Evolutionary conservation across 768 basidiomycete species (phyloP).

Genomic region (Astraeus odoratus): DNA sequence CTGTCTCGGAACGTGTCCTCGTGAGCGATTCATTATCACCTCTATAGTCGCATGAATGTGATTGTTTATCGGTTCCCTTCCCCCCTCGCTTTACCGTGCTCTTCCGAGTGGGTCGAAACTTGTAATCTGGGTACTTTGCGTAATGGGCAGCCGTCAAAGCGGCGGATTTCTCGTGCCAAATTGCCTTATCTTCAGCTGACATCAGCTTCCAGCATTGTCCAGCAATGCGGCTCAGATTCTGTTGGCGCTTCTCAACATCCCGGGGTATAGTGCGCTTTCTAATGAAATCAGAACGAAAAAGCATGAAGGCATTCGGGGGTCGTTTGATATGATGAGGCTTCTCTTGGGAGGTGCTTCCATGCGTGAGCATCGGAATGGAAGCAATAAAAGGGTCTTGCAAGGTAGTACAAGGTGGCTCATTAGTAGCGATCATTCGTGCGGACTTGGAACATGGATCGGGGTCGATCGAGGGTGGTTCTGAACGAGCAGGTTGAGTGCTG

Average conservation of each 20-base stretch:
- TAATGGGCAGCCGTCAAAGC: conserved; percentile 21
- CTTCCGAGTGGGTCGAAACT: conserved; percentile 23
- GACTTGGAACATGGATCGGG: background rate
- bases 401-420: conserved; percentile 4
- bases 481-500: conserved; percentile 5
- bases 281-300: conserved; percentile 48
- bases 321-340: conserved; percentile 33
- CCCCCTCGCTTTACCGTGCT: conserved; percentile 4
- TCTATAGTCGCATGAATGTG: conserved; percentile 10
- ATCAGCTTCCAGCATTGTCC: conserved; percentile 49
- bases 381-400: conserved; percentile 6
- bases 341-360: background rate
- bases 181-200: conserved; percentile 23
- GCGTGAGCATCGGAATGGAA: background rate
- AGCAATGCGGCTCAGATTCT: conserved; percentile 47
- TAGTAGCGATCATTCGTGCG: background rate
- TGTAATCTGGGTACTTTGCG: conserved; percentile 23
- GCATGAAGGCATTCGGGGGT: conserved; percentile 52
- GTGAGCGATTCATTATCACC: conserved; percentile 29
- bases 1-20: conserved; percentile 28
- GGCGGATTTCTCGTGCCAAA: conserved; percentile 31
- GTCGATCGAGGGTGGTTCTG: conserved; percentile 7
- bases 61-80: conserved; percentile 26
- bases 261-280: conserved; percentile 35
- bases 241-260: conserved; percentile 44